A percentile compares a stretch with the other conserved stretches of the same genome.
These are phyloP conservation scores for Flaveria floridana DNA, from an alignment of 140 eudicot genomes.

Conservation along the genomic window DNA sequence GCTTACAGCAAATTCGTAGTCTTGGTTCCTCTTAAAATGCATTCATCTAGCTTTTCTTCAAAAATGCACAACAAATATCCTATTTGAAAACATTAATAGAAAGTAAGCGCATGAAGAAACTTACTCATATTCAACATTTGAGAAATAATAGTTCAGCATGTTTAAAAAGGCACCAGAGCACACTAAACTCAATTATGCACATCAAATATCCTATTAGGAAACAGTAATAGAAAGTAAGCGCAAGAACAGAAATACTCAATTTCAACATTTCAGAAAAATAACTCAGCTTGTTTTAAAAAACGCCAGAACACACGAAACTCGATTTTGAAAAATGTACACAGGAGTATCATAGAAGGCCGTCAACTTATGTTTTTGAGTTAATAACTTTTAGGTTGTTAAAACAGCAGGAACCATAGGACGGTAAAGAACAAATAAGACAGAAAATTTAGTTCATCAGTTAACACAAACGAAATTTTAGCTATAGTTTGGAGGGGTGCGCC, in stretches of 20 bases:
- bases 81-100: conserved; percentile 26
- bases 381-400: too few species aligned
- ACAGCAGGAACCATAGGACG: too few species aligned
- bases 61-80: conserved; percentile 90
- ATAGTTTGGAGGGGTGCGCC: conserved; percentile 30
- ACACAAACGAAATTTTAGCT: too few species aligned
- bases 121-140: not conserved
- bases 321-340: too few species aligned
- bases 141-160: not conserved
- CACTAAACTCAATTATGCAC: conserved; percentile 53
- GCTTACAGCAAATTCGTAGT: conserved; percentile 89
- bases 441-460: too few species aligned
- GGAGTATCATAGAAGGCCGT: too few species aligned
- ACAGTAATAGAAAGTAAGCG: conserved; percentile 1
- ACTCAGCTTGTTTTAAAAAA: not conserved
- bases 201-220: conserved; percentile 70
- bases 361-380: too few species aligned
- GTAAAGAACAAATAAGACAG: too few species aligned
- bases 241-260: conserved; percentile 8
- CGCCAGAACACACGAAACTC: not conserved
- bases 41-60: conserved; percentile 62
- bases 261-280: conserved; percentile 4
- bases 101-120: conserved; percentile 11
- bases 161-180: too few species aligned
- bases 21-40: conserved; percentile 56